These are phyloP conservation scores for Rhododendron kiyosumense DNA, from an alignment of 148 eudicot species.

Conservation along the genomic window DNA sequence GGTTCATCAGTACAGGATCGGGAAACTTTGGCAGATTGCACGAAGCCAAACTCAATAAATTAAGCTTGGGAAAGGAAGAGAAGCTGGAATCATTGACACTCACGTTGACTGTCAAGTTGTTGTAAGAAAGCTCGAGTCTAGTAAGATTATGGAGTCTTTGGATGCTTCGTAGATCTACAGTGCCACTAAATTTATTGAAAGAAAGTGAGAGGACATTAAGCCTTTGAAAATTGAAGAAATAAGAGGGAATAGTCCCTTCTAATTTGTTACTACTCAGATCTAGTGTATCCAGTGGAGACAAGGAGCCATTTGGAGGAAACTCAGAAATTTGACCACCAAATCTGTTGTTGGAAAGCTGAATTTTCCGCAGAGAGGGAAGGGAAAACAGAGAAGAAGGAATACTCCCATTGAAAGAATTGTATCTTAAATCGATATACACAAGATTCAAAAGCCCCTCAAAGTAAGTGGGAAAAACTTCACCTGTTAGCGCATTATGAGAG, in stretches of 20 bases:
- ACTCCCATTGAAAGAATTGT: constrained; percentile 23
- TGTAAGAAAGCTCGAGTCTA: constrained; percentile 35
- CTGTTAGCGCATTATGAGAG: neutral
- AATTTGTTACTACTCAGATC: constrained; percentile 40
- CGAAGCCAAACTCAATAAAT: too few relatives aligned
- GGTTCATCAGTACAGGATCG: too few relatives aligned
- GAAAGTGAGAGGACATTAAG: constrained; percentile 24
- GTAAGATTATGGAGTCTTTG: constrained; percentile 17
- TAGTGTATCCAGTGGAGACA: constrained; percentile 26
- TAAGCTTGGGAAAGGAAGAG: constrained; percentile 7
- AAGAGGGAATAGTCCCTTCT: constrained; percentile 18
- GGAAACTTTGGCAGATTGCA: neutral
- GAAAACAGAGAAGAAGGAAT: constrained; percentile 43
- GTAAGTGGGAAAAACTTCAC: neutral
- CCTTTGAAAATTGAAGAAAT: constrained; percentile 13
- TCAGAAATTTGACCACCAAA: constrained; percentile 20
- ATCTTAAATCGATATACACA: too few relatives aligned
- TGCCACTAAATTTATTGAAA: constrained; percentile 33
- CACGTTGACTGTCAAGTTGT: constrained; percentile 12
- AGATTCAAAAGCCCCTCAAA: neutral
- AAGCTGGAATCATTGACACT: constrained; percentile 2
- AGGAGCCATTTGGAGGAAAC: neutral
- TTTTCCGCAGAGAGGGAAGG: constrained; percentile 21
- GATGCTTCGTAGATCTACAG: constrained; percentile 10
- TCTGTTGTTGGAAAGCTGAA: constrained; percentile 25